A percentile compares a stretch with the other conserved stretches of the same genome.
phyloP scores from a whole-genome alignment of 1,139 yeast genomes.

The Taiozyma onychis region DNA sequence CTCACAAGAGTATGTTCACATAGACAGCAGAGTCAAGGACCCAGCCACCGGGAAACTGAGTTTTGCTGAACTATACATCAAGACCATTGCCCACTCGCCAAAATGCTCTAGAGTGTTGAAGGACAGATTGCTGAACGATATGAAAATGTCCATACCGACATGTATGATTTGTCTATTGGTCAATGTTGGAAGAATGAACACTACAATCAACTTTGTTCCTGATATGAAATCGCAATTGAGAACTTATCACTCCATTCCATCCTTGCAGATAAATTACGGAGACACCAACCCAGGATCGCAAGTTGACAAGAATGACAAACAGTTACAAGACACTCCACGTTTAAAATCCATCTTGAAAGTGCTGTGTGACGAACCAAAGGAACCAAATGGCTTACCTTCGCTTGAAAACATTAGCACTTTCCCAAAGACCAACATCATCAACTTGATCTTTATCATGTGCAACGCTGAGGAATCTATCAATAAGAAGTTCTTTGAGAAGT shows the following conservation, averaged over 20 bases:
- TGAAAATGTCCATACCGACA: conserved; percentile 61
- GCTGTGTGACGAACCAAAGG: conserved; percentile 52
- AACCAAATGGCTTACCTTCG: conserved; percentile 46
- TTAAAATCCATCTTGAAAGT: conserved; percentile 86
- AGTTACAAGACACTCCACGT: conserved; percentile 91
- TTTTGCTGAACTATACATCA: conserved; percentile 79
- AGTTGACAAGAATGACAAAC: conserved; percentile 41
- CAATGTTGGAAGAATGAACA: conserved; percentile 89
- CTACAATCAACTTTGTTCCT: conserved; percentile 93
- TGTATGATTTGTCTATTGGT: conserved; percentile 83
- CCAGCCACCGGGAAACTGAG: conserved; percentile 40
- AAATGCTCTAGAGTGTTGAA: conserved; percentile 80
- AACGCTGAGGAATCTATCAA: conserved; percentile 52
- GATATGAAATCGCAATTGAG: conserved; percentile 93
- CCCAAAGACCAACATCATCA: conserved; percentile 61
- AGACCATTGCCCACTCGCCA: conserved; percentile 76
- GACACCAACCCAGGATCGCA: conserved; percentile 2
- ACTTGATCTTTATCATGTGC: conserved; percentile 69
- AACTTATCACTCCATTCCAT: conserved; percentile 90
- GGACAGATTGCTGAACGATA: conserved; percentile 65
- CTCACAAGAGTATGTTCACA: conserved; percentile 23
- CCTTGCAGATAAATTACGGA: conserved; percentile 55
- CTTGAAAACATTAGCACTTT: conserved; percentile 32
- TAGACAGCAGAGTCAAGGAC: conserved; percentile 14
- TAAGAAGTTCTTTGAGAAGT: conserved; percentile 29